Conservation (phyloP, 495 filamentous ascomycete species). For the Lentithecium fluviatile region DNA sequence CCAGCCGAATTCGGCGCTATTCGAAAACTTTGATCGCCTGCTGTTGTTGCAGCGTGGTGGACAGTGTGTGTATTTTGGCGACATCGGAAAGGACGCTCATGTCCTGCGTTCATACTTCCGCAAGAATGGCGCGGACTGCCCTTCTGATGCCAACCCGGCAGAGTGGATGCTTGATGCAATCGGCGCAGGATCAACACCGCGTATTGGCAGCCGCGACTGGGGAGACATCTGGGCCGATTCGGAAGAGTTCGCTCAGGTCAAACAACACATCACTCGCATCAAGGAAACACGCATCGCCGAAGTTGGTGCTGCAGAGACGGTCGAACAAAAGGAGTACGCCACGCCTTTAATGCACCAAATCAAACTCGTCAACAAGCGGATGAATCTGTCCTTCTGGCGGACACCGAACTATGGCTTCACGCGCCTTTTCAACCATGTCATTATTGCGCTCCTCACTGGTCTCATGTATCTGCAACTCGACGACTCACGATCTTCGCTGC, state of each 20-base stretch:
- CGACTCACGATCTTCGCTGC: conserved; percentile 64
- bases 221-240: conserved; percentile 73
- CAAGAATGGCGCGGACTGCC: conserved; percentile 56
- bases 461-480: conserved; percentile 70
- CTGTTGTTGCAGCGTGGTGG: conserved; percentile 66
- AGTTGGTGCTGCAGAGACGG: conserved; percentile 40
- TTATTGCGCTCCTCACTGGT: conserved; percentile 71
- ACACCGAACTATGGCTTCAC: conserved; percentile 76
- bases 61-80: conserved; percentile 64
- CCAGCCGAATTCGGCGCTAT: conserved; percentile 81
- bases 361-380: conserved; percentile 61
- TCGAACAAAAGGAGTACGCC: conserved; percentile 65
- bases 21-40: conserved; percentile 74
- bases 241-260: conserved; percentile 65
- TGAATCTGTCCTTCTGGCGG: conserved; percentile 69
- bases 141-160: conserved; percentile 67
- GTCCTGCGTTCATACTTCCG: conserved; percentile 46
- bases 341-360: conserved; percentile 72
- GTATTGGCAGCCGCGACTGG: conserved; percentile 76
- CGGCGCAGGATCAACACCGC: conserved; percentile 71
- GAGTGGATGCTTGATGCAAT: conserved; percentile 89
- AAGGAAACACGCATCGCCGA: conserved; percentile 57
- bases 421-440: conserved; percentile 71
- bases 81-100: conserved; percentile 59
- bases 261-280: conserved; percentile 65